Percentiles rank a stretch among this genome's conserved stretches.
These are phyloP conservation scores for Pyropia haitanensis DNA, from an alignment of 23 red algal genomes.

Conservation along the genomic window DNA sequence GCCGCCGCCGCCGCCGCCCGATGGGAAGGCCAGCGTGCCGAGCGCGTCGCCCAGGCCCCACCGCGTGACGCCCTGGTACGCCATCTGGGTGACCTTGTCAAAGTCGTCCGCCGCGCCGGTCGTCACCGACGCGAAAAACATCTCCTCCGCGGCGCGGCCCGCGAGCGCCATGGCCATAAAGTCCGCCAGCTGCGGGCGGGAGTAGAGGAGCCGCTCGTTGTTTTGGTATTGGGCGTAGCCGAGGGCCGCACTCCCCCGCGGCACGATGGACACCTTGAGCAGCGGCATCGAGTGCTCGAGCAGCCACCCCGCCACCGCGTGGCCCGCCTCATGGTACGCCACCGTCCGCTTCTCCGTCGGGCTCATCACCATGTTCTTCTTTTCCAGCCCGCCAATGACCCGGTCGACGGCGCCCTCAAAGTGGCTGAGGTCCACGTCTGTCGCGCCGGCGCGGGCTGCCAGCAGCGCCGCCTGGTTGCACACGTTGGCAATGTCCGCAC, in stretches of 20 bases:
- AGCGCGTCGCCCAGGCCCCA: conserved; percentile 81
- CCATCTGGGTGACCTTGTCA: conserved; percentile 90
- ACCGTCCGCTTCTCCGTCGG: conserved; percentile 96
- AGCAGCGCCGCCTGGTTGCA: conserved; percentile 96
- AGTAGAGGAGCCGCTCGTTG: conserved; percentile 65
- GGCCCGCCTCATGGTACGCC: conserved; percentile 98
- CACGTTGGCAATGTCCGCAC: conserved; percentile 97
- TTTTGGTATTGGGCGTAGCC: conserved; percentile 99
- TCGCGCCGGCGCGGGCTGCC: conserved; percentile 65
- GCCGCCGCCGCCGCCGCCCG: conserved; percentile 10
- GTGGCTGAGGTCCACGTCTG: conserved; percentile 55
- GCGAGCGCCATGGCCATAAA: conserved; percentile 97
- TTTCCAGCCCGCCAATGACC: conserved; percentile 95
- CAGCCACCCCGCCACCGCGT: conserved; percentile 98
- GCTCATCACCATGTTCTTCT: conserved; percentile 98
- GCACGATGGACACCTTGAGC: conserved; percentile 96
- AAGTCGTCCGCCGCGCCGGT: conserved; percentile 97
- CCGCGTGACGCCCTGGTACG: conserved; percentile 83
- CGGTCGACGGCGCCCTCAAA: conserved; percentile 92
- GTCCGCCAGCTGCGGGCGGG: conserved; percentile 69
- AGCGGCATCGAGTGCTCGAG: conserved; percentile 91
- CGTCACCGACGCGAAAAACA: conserved; percentile 82
- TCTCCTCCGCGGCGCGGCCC: conserved; percentile 91
- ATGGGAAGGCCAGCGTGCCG: conserved; percentile 71
- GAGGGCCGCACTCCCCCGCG: conserved; percentile 80